Evolutionary conservation across 495 filamentous ascomycete species (phyloP).

Genomic region (Trichoderma gamsii): DNA sequence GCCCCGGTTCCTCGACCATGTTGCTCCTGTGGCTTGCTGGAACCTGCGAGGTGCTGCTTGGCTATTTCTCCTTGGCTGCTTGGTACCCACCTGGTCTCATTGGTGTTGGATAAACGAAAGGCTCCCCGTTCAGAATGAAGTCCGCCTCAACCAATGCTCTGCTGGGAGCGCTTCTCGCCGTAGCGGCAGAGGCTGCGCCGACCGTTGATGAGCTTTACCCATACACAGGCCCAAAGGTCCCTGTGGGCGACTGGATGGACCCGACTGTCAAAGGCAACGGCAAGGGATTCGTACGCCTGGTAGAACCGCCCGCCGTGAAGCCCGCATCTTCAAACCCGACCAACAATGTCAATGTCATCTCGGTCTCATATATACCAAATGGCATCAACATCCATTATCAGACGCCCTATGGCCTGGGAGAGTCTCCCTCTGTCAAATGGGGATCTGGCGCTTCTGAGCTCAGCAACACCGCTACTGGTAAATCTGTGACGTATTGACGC

Average conservation of each 20-base stretch:
- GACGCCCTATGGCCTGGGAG: constrained; percentile 46
- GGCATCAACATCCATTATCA: constrained; percentile 51
- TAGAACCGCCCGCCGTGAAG: constrained; percentile 49
- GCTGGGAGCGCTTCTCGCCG: background rate
- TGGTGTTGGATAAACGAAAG: background rate
- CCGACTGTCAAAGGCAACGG: constrained; percentile 6
- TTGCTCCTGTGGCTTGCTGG: background rate
- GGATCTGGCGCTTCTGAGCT: constrained; percentile 30
- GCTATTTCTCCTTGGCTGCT: background rate
- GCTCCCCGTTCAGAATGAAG: background rate
- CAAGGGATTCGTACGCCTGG: background rate
- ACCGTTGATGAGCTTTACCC: constrained; percentile 6
- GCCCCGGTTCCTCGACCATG: background rate
- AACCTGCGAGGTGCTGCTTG: background rate
- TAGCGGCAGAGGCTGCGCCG: background rate
- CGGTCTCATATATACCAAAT: constrained; percentile 41
- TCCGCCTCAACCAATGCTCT: background rate
- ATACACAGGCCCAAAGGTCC: background rate
- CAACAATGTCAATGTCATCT: constrained; percentile 53
- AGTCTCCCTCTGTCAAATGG: constrained; percentile 36
- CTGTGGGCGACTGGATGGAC: background rate
- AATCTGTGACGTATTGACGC: background rate
- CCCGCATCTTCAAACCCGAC: constrained; percentile 34
- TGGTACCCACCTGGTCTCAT: background rate
- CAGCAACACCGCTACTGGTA: constrained; percentile 29